Base-by-base conservation (phyloP, 1,284 basidiomycete genomes). In the Trichosporon ovoides region DNA sequence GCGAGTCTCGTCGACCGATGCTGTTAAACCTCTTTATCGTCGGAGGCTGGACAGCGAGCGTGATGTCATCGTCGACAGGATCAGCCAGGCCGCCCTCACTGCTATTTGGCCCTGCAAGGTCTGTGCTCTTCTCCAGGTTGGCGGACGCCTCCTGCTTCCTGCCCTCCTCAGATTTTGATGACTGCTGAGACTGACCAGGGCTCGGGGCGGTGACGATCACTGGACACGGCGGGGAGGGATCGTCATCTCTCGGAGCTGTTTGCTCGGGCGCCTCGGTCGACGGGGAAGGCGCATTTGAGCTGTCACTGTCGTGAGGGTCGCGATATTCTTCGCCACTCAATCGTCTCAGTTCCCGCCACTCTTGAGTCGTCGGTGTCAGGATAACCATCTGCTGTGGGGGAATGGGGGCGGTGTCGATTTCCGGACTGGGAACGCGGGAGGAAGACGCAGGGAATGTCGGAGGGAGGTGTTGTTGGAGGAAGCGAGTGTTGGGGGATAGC, bases 341-440 rank as follows among this genome's bases (percentile, higher is more conserved):
- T 48, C 60, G 48, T 61, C 70, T 70, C 24, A 77, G 56, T 36
- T 76, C 76, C 12, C 68, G 68, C 77, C 77, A 79, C 56, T 77
- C 76, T 49, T 77, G 73, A 0, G 77, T 79, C 6, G 77, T 79
- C 16, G 77, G 77, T 3, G 77, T 79, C 11, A 79, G 68, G n/a
- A 78, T 72, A 34, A 79, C 75, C 57, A 73, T 69, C 2, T 66
- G 57, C 3, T 58, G 60, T 1, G 43, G 58, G n/a, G 55, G 13
- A 7, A 54, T 6, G 3, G 50, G 33, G 14, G 48, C 40, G 10
- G n/a, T n/a, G 56, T 3, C 14, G 34, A 13, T n/a, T 16, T n/a
- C 2, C 6, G 43, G 52, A 14, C 48, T 33, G 28, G 9, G 33
- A n/a, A 9, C 20, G 19, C 10, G 35, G 9, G 40, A 56, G 34